Percentiles rank a stretch among this genome's conserved stretches.
Conservation (phyloP, 495 filamentous ascomycete genomes). For the Durotheca rogersii region DNA sequence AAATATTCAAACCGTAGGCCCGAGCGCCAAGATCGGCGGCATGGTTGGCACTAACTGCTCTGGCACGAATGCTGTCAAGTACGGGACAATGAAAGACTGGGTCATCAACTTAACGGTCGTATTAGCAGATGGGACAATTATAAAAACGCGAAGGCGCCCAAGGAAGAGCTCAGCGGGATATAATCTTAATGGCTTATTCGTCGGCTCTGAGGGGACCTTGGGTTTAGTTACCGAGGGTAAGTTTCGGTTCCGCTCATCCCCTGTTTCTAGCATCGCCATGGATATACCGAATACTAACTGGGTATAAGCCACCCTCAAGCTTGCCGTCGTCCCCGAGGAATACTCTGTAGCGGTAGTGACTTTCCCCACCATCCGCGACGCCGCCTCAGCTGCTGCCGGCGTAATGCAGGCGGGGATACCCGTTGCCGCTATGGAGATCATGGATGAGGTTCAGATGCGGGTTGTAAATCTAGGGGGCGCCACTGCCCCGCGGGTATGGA, state of each 20-base stretch:
- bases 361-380: conserved; percentile 72
- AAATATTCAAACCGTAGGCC: conserved; percentile 39
- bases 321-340: conserved; percentile 71
- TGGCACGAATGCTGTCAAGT: conserved; percentile 78
- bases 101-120: conserved; percentile 79
- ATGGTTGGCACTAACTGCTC: conserved; percentile 83
- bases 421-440: conserved; percentile 77
- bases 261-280: not conserved
- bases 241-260: not conserved
- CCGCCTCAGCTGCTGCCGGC: conserved; percentile 66
- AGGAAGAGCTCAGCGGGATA: conserved; percentile 81
- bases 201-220: conserved; percentile 77
- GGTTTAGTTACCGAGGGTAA: conserved; percentile 69
- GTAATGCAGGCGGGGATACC: conserved; percentile 73
- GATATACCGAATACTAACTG: not conserved
- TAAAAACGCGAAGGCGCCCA: conserved; percentile 73
- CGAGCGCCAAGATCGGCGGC: conserved; percentile 64
- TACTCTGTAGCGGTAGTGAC: conserved; percentile 73
- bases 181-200: conserved; percentile 73
- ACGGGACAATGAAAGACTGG: conserved; percentile 88
- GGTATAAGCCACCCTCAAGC: conserved; percentile 62
- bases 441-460: conserved; percentile 81
- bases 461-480: conserved; percentile 72
- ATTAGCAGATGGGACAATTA: conserved; percentile 72
- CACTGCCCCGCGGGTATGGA: conserved; percentile 67